These are phyloP conservation scores for Monosporascus sp. DNA, from an alignment of 2,329 filamentous ascomycete genomes.

Conservation along the genomic window DNA sequence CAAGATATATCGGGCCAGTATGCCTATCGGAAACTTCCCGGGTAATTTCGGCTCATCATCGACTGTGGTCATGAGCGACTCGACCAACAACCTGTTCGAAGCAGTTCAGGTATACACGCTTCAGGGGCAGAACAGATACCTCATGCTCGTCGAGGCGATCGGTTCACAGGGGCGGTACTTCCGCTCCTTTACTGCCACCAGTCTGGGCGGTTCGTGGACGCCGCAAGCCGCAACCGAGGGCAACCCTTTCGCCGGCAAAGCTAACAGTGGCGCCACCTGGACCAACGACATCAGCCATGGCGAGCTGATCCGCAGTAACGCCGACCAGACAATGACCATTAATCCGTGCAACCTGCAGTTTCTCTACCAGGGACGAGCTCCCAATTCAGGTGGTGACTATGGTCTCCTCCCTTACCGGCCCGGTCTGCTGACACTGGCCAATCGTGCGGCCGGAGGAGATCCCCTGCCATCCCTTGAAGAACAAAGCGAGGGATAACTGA, in stretches of 20 bases:
- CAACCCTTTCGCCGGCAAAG: conserved; percentile 61
- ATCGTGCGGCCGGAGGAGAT: background rate
- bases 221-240: conserved; percentile 49
- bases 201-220: conserved; percentile 53
- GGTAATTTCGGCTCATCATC: conserved; percentile 50
- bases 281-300: conserved; percentile 64
- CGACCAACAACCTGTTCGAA: conserved; percentile 55
- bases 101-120: conserved; percentile 62
- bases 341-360: conserved; percentile 61
- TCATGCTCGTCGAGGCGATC: conserved; percentile 64
- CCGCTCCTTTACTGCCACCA: conserved; percentile 59
- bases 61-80: conserved; percentile 47
- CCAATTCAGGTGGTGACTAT: conserved; percentile 42
- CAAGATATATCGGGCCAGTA: conserved; percentile 58
- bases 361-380: conserved; percentile 55
- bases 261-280: conserved; percentile 60
- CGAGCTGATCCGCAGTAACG: conserved; percentile 50
- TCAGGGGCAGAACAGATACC: conserved; percentile 48
- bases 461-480: no score
- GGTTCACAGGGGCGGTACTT: conserved; percentile 57
- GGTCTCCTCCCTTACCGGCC: conserved; percentile 48
- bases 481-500: no score
- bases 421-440: conserved; percentile 45
- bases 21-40: conserved; percentile 59
- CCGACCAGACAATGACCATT: conserved; percentile 58